A percentile compares a stretch with the other conserved stretches of the same genome.
These are phyloP conservation scores for Dictyostelium brefeldianum DNA, from an alignment of 78 protist genomes.

Conservation along the genomic window DNA sequence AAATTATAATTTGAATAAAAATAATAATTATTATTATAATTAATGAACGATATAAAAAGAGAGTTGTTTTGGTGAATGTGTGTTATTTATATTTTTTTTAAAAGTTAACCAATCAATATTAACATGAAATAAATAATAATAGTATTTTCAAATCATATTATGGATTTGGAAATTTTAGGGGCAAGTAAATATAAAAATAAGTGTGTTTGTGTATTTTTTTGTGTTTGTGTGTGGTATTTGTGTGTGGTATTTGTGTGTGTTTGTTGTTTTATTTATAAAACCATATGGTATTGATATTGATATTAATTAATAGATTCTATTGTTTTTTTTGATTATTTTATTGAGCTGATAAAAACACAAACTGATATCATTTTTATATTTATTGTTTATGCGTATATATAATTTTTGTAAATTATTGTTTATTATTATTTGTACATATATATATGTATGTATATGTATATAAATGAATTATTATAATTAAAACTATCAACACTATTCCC, in stretches of 20 bases:
- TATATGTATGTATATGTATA: no score
- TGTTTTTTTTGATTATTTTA: not conserved
- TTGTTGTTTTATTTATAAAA: not conserved
- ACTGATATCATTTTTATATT: no score
- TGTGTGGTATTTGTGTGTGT: no score
- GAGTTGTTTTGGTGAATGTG: not conserved
- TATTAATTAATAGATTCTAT: not conserved
- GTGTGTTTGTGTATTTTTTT: no score
- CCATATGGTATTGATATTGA: not conserved
- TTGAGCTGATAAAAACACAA: not conserved
- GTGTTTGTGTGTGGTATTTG: no score
- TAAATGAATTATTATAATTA: no score
- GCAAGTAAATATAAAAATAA: not conserved
- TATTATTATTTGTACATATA: no score
- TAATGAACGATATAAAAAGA: not conserved
- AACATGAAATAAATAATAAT: no score
- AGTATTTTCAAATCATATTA: not conserved
- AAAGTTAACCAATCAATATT: no score
- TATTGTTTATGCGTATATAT: no score
- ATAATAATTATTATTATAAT: not conserved
- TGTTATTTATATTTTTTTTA: not conserved
- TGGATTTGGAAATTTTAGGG: not conserved
- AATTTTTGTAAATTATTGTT: no score
- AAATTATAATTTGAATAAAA: not conserved
- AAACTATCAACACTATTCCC: no score